Base-by-base conservation (phyloP, 1,284 basidiomycete species). In the Ustilago curta region DNA sequence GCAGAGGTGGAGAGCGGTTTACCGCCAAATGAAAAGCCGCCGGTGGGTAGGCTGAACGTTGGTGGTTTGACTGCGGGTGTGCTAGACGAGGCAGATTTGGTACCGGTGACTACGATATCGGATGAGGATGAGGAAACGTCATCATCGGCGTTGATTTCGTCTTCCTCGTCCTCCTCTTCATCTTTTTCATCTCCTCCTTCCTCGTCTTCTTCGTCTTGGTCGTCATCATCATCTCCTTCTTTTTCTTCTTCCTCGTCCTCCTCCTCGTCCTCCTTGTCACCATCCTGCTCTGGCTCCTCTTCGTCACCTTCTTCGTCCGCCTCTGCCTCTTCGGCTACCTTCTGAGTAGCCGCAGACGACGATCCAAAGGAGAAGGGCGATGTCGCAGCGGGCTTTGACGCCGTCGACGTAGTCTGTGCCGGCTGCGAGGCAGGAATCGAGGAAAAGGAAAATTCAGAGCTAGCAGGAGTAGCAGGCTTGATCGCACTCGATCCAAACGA, bases 11-110 rank as follows among this genome's bases (percentile, higher is more conserved):
- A 43, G 21, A 76, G 29, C 11, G 64, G 57, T 44, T 70, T 76
- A 32, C 72, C 72, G n/a, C 64, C 61, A 32, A 76, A 76, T 1
- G 72, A 68, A 37, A 76, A 76, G 42, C 72, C 72, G 27, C 64
- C 64, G 14, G 57, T 43, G 3, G 72, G 72, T 2, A 76, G 60
- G 11, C 59, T 55, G 54, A 76, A 76, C 4, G 59, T 60, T 2
- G 71, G 66, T 18, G 71, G 54, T 29, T 69, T 58, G 47, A 42
- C 55, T 11, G 43, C 16, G 3, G 57, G 27, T 25, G 35, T 47
- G 4, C 59, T 31, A n/a, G 45, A 21, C 9, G 53, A 40, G 16
- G 61, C 58, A 37, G 54, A 21, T 31, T 69, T 73, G 14, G 61
- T 58, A n/a, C 58, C 65, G 21, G 60, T 69, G 18, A 65, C 62